Evolutionary conservation across 441 rosid genomes (phyloP), one percentile per base, ranked within the genome.

Genomic region (Populus hybrid): DNA sequence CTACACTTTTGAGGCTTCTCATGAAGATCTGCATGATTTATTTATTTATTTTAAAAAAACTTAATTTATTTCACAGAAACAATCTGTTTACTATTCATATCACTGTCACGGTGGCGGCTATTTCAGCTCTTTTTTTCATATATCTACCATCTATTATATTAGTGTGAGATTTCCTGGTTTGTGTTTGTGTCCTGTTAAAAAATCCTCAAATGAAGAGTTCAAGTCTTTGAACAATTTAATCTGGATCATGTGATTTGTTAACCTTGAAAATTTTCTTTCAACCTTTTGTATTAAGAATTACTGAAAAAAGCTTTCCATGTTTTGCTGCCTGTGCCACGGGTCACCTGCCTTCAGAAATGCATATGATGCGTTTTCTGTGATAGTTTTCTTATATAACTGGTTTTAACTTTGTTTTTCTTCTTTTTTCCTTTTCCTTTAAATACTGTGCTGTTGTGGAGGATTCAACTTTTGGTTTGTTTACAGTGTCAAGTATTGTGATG

Each of bases 401-500:
- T 10, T 59, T 56, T 66, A 65, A 69, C 76, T 75, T 20, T n/a
- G 65, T 29, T 21, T 3, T 81, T 20, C 65, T 23, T 74, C 50
- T 61, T 16, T 4, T 4, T 16, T 50, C 59, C 4, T 50, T 50
- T 50, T 50, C 59, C n/a, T 24, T 4, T 53, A 56, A 23, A 4
- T 74, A 64, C 45, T 28, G 29, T 64, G 16, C 36, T 77, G 18
- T 73, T 38, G 42, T 59, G 35, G 74, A 65, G 45, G 56, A 36
- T 79, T 78, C 69, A 74, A 73, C 35, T 31, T 40, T 74, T 72
- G 70, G 64, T 79, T 81, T 85, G 83, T 76, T 78, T 82, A 71
- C 97, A 97, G 99, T 89, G 97, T 90, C 40, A 89, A 80, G 11
- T 84, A 80, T 82, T 89, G 92, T 89, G 99, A 97, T 94, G 83